Evolutionary conservation across 345 rosid genomes (phyloP).

Genomic region (Zanthoxylum bungeanum): DNA sequence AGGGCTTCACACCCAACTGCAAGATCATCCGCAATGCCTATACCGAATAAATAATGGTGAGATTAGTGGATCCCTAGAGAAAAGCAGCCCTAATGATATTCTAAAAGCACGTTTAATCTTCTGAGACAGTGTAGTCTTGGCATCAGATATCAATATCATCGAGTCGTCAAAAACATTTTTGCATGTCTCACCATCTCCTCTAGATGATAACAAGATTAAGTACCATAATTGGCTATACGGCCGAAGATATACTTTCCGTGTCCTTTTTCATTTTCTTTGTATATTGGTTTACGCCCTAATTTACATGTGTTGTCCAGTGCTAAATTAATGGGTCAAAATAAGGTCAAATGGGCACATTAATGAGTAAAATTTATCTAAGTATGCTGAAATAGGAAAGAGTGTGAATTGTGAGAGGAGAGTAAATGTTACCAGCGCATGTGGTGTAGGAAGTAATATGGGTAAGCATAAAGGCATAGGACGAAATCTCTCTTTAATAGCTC

Average conservation of each 20-base stretch:
- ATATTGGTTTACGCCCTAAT: not conserved
- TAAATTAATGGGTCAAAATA: not conserved
- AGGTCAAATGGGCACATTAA: not conserved
- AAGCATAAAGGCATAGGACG: constrained; percentile 93
- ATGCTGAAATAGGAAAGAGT: constrained; percentile 1
- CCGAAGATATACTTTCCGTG: not conserved
- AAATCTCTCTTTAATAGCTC: constrained; percentile 73
- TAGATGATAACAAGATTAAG: not conserved
- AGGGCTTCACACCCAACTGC: constrained; percentile 92
- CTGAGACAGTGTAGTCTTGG: not conserved
- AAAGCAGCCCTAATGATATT: not conserved
- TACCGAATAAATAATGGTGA: constrained; percentile 20
- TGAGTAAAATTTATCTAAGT: not conserved
- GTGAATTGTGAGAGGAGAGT: constrained; percentile 5
- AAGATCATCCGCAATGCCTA: constrained; percentile 96
- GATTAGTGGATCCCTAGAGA: constrained; percentile 2
- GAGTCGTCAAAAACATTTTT: not conserved
- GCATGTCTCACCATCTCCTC: not conserved
- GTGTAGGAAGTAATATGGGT: constrained; percentile 78
- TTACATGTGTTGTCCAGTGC: not conserved
- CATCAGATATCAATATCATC: constrained; percentile 7
- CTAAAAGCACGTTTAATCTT: constrained; percentile 3
- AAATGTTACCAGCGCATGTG: constrained; percentile 82
- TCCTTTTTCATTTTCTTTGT: not conserved
- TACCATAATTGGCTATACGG: not conserved